phyloP scores from a whole-genome alignment of 441 rosid species.

The Gossypium schwendimanii region DNA sequence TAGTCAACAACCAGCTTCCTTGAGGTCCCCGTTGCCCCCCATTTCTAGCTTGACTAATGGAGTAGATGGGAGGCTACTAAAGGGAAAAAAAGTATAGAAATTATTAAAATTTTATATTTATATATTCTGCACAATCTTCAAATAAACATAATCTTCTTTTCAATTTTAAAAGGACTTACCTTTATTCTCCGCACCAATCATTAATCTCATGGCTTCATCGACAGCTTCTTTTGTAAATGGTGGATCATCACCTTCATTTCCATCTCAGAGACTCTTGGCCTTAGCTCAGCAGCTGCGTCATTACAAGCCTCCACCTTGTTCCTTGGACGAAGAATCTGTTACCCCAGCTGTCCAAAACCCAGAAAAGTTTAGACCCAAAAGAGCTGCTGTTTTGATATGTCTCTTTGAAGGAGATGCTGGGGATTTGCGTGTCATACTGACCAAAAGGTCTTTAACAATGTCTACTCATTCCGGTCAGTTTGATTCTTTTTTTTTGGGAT shows the following conservation, averaged over 20 bases:
- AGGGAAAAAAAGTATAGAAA: not conserved
- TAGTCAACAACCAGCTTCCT: not conserved
- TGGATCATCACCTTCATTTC: conserved; percentile 23
- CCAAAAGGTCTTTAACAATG: conserved; percentile 67
- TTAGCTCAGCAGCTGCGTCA: conserved; percentile 71
- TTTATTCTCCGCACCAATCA: conserved; percentile 8
- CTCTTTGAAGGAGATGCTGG: conserved; percentile 72
- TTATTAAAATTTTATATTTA: not conserved
- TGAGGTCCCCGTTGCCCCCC: not conserved
- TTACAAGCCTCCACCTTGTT: conserved; percentile 57
- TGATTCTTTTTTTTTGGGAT: not conserved
- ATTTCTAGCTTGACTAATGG: not conserved
- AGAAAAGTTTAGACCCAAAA: conserved; percentile 58
- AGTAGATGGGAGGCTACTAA: not conserved
- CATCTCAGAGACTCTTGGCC: conserved; percentile 37
- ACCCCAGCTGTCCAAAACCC: conserved; percentile 37
- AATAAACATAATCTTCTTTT: conserved; percentile 8
- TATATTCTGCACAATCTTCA: too few species aligned
- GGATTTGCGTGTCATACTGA: conserved; percentile 69
- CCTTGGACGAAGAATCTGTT: conserved; percentile 58
- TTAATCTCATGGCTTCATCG: conserved; percentile 39
- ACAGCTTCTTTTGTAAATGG: conserved; percentile 16
- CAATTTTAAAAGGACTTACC: conserved; percentile 34
- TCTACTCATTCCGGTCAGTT: conserved; percentile 70
- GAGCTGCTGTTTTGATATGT: conserved; percentile 82